Conservation (phyloP, 805 yeast species). For the Tetrapisispora nanseiensis region DNA sequence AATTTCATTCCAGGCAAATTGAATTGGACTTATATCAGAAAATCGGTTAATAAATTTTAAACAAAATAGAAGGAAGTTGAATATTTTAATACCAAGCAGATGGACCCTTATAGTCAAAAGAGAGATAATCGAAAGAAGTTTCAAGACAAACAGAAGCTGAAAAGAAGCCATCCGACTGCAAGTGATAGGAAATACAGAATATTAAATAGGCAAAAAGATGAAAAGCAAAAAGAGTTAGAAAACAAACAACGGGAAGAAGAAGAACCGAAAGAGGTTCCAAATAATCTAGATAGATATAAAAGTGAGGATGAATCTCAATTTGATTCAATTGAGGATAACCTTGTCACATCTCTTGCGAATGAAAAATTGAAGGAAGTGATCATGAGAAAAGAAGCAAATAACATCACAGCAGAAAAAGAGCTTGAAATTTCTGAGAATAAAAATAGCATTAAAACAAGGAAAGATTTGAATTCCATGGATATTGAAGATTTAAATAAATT, state of each 20-base stretch:
- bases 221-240: slow-evolving; percentile 15
- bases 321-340: slow-evolving; percentile 6
- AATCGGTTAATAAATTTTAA: background rate
- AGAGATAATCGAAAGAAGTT: slow-evolving; percentile 35
- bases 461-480: slow-evolving; percentile 15
- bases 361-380: slow-evolving; percentile 8
- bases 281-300: slow-evolving; percentile 17
- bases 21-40: too few species aligned
- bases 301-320: slow-evolving; percentile 13
- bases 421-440: background rate
- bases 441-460: slow-evolving; percentile 9
- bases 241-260: slow-evolving; percentile 11
- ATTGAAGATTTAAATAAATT: slow-evolving; percentile 13
- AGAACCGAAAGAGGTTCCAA: slow-evolving; percentile 10
- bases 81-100: too few species aligned
- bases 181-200: slow-evolving; percentile 30
- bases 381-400: slow-evolving; percentile 4
- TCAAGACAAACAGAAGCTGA: slow-evolving; percentile 33
- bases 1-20: too few species aligned
- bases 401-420: slow-evolving; percentile 1
- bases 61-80: background rate
- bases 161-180: slow-evolving; percentile 31
- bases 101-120: slow-evolving; percentile 23
- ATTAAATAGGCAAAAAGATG: slow-evolving; percentile 11
- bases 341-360: slow-evolving; percentile 9